Conservation (phyloP, 2,329 filamentous ascomycete genomes). For the Aspergillus fumigatus region DNA sequence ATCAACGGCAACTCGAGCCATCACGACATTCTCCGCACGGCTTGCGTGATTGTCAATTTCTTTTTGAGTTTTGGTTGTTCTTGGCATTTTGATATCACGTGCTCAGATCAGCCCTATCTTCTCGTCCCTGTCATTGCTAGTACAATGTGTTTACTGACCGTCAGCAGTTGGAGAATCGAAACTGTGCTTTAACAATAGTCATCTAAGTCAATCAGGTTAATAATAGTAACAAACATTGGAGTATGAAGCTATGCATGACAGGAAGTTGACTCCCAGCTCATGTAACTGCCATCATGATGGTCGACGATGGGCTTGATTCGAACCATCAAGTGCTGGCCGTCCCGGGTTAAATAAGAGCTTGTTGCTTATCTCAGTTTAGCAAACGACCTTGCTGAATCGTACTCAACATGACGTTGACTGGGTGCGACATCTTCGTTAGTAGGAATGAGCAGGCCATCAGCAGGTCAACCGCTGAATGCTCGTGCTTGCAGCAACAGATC, state of each 20-base stretch:
- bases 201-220: too few relatives aligned
- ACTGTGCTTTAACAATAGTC: not conserved
- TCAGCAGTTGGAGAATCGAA: not conserved
- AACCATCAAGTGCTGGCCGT: too few relatives aligned
- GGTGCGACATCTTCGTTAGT: too few relatives aligned
- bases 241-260: not conserved
- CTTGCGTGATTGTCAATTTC: conserved; percentile 22
- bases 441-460: too few relatives aligned
- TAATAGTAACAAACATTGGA: not conserved
- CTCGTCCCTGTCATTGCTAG: not conserved
- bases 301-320: too few relatives aligned
- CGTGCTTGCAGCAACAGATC: too few relatives aligned
- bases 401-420: too few relatives aligned
- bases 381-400: too few relatives aligned
- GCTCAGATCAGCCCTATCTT: not conserved
- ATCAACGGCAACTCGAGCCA: conserved; percentile 2
- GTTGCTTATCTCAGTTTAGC: too few relatives aligned
- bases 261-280: not conserved
- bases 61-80: not conserved
- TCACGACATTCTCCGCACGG: conserved; percentile 21
- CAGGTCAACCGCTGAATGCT: too few relatives aligned
- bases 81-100: conserved; percentile 3
- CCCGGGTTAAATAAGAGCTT: too few relatives aligned
- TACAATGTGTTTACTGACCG: not conserved
- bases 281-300: not conserved